Base-by-base conservation (phyloP, 352 stramenopile genomes). In the Phytophthora idaei region DNA sequence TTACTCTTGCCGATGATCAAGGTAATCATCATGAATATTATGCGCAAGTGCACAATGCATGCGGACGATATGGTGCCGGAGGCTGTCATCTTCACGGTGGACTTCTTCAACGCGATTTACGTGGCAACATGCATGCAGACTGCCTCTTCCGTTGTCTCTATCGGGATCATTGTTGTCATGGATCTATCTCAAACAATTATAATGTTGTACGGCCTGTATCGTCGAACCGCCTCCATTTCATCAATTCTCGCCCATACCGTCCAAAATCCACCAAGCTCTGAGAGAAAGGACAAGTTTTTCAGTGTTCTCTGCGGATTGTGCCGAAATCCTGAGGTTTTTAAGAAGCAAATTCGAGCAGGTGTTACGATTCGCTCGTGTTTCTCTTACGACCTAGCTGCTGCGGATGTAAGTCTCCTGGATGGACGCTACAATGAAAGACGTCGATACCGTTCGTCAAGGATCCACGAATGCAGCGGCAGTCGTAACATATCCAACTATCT, bases 1-100 rank as follows among this genome's bases (percentile, higher is more conserved):
- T 27, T 69, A 14, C n/a, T 76, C 0, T 54, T 82, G 1, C 59
- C 70, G 1, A n/a, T 81, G 0, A 70, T 85, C 4, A 80, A 80
- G 41, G 42, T 76, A 0, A 0, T 67, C 3, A 55, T 85, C 3
- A 71, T 63, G 27, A 68, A 74, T 57, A 44, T 68, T 15, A 46
- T 77, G 17, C 25, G 56, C 4, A 36, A 46, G 5, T 68, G 42
- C 31, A 65, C 50, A 6, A 31, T 34, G 21, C 60, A 72, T 12
- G 37, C 60, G 0, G 70, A 72, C 31, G 70, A 77, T 12, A 49
- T 68, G 3, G 37, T 57, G 27, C 70, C 70, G 2, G 55, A 66
- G n/a, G 45, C 63, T 6, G 61, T 71, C 4, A 71, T 74, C 25
- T 74, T 74, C 29, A 64, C 65, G 11, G 61, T 68, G 2, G 60